Evolutionary conservation across 352 stramenopile genomes (phyloP), one percentile per base, ranked within the genome.

Genomic region (Globisporangium polare): DNA sequence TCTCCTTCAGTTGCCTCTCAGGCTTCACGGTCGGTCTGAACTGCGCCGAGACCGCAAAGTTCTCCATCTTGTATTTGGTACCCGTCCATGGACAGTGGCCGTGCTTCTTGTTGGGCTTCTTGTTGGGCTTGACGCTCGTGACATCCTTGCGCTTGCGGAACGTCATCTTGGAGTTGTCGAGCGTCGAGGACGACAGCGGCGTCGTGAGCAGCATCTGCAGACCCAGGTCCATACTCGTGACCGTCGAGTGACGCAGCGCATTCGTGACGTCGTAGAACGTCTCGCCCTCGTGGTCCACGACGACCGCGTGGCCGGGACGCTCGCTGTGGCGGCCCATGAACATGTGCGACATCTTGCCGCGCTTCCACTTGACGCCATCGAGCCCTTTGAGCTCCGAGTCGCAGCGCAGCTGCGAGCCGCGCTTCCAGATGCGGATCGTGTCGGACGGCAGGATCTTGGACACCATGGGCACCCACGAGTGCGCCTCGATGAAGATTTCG

Each of bases 391-490:
- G 73, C 22, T 77, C 74, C 54, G 71, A 90, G 63, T 94, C 82
- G 49, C 85, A 77, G 8, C 85, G 79, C 41, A 94, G 63, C 35
- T 87, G 72, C 39, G 80, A 77, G 27, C 85, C 80, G 31, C 75
- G 77, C 72, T 94, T 94, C 68, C 63, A 80, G 51, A 94, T 77
- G 24, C 69, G 77, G 50, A 91, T 78, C 31, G 78, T 89, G 62
- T 94, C 81, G 5, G 82, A 91, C 9, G 85, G 85, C 51, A 94
- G 64, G 27, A 89, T 82, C 67, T 77, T 87, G 20, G 85, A 94
- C 24, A 94, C 82, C 9, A 88, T 78, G 1, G 85, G 85, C 39
- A 94, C 78, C 85, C 85, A 94, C 62, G 85, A 94, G 35, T 86
- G 82, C 27, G 83, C 76, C 53, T 92, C 82, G 31, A 92, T 65